Evolutionary conservation across 805 yeast species (phyloP).

Genomic region (Henningerozyma blattae): DNA sequence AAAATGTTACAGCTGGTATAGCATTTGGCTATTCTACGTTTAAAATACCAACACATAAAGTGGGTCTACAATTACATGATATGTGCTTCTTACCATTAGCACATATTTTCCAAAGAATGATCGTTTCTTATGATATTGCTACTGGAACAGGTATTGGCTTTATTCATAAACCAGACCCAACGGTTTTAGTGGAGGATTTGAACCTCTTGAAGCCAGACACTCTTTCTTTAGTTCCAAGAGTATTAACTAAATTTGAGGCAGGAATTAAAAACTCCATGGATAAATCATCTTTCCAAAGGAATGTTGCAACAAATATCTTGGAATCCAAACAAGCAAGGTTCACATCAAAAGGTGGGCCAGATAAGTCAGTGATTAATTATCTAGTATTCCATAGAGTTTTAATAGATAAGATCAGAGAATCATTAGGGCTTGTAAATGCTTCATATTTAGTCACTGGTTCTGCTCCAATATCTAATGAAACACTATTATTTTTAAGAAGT

Average conservation of each 20-base stretch:
- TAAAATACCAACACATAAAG: slow-evolving; percentile 16
- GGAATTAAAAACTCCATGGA: slow-evolving; percentile 35
- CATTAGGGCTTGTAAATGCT: slow-evolving; percentile 37
- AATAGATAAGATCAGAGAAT: slow-evolving; percentile 31
- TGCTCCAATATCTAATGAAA: slow-evolving; percentile 57
- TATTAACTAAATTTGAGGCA: slow-evolving; percentile 49
- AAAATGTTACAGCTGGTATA: slow-evolving; percentile 38
- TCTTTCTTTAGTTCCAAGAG: slow-evolving; percentile 51
- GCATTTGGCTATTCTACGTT: slow-evolving; percentile 30
- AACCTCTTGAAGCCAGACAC: slow-evolving; percentile 40
- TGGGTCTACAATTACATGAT: slow-evolving; percentile 19
- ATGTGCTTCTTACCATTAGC: slow-evolving; percentile 44
- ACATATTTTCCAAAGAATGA: slow-evolving; percentile 42
- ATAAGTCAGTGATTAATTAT: slow-evolving; percentile 28
- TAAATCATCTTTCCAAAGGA: slow-evolving; percentile 11
- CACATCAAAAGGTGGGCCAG: slow-evolving; percentile 24
- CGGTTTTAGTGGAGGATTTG: slow-evolving; percentile 47
- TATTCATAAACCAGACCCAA: slow-evolving; percentile 40
- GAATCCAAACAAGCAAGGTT: slow-evolving; percentile 15
- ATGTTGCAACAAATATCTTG: slow-evolving; percentile 16
- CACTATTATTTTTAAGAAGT: slow-evolving; percentile 50
- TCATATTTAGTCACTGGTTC: slow-evolving; percentile 41
- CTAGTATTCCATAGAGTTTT: slow-evolving; percentile 24
- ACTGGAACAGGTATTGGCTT: slow-evolving; percentile 43
- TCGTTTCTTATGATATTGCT: slow-evolving; percentile 31